Conservation (phyloP, 768 basidiomycete genomes). For the Clitopilus passeckerianus region DNA sequence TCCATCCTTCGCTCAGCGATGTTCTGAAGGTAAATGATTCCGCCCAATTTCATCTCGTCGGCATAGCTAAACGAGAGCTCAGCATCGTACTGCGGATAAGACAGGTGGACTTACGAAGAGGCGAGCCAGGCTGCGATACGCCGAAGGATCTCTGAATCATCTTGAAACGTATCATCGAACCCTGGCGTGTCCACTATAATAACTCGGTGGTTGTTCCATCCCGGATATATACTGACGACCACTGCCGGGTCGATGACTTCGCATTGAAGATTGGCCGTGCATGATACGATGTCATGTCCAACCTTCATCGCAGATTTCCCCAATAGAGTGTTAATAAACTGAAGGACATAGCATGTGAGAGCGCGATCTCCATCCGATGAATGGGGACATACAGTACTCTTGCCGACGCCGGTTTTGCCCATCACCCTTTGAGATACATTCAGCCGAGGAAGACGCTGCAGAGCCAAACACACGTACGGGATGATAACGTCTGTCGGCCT, state of each 20-base stretch:
- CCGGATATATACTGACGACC: not conserved
- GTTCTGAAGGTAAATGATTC: conserved; percentile 6
- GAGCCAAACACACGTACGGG: too few species aligned
- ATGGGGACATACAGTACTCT: conserved; percentile 12
- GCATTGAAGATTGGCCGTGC: conserved; percentile 3
- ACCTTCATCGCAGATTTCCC: conserved; percentile 4
- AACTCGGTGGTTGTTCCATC: conserved; percentile 3
- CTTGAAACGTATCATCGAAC: conserved; percentile 13
- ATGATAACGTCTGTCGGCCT: not conserved
- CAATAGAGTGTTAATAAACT: conserved; percentile 14
- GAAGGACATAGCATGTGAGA: not conserved
- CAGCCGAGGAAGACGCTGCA: not conserved
- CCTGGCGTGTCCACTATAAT: conserved; percentile 17
- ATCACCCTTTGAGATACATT: conserved; percentile 11
- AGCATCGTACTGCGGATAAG: too few species aligned
- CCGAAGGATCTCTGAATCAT: conserved; percentile 13
- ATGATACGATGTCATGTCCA: conserved; percentile 11
- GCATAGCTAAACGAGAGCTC: not conserved
- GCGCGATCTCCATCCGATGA: too few species aligned
- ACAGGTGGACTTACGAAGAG: conserved; percentile 1
- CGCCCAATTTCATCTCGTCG: not conserved
- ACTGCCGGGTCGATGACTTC: not conserved
- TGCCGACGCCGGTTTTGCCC: conserved; percentile 14
- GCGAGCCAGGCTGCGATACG: conserved; percentile 14
- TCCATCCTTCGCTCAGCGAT: conserved; percentile 1